These are phyloP conservation scores for Aspergillus homomorphus DNA, from an alignment of 495 filamentous ascomycete species.

Conservation along the genomic window DNA sequence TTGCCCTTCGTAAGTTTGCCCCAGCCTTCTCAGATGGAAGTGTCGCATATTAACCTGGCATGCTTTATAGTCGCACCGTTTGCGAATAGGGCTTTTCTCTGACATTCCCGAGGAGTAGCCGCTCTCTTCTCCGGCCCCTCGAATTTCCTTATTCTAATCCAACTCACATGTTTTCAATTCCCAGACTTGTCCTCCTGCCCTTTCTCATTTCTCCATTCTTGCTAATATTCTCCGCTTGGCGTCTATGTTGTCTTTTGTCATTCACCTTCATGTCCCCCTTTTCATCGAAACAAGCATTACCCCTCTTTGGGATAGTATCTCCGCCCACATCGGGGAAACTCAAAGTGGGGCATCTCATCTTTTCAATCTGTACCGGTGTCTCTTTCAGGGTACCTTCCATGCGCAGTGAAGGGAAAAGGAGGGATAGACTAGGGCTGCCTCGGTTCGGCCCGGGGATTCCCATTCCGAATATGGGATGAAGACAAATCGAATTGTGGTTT, in stretches of 20 bases:
- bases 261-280: constrained; percentile 4
- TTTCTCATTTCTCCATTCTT: constrained; percentile 13
- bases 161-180: constrained; percentile 12
- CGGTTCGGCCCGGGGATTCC: neutral
- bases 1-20: constrained; percentile 69
- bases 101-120: constrained; percentile 44
- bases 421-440: neutral
- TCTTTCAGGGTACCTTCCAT: neutral
- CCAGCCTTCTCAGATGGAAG: neutral
- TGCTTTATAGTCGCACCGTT: constrained; percentile 40
- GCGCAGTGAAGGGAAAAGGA: neutral
- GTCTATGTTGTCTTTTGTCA: constrained; percentile 7
- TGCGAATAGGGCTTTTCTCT: constrained; percentile 50
- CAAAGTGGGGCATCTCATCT: neutral
- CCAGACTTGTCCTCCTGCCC: neutral
- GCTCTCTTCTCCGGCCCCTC: constrained; percentile 15
- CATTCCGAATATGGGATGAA: neutral
- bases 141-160: constrained; percentile 9
- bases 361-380: neutral
- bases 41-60: constrained; percentile 24
- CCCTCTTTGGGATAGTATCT: neutral
- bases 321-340: neutral
- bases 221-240: constrained; percentile 24
- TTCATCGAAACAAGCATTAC: neutral
- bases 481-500: neutral